A percentile compares a stretch with the other conserved stretches of the same genome.
phyloP scores from a whole-genome alignment of 768 basidiomycete genomes.

The Trametes villosa region DNA sequence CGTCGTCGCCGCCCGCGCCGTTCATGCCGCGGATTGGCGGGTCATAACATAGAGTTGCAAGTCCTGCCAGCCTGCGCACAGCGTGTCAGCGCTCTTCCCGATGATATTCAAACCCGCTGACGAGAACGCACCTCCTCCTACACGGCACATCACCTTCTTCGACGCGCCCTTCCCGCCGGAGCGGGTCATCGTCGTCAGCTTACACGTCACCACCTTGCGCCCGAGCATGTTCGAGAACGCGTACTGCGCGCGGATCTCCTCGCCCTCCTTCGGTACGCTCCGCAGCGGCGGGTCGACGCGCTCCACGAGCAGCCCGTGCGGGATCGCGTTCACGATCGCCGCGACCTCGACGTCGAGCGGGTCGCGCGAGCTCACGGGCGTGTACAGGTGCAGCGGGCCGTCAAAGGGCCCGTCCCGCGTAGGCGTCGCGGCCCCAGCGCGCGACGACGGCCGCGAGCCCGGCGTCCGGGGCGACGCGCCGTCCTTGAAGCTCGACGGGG shows the following conservation, averaged over 20 bases:
- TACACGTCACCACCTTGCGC: conserved; percentile 77
- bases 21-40: conserved; percentile 69
- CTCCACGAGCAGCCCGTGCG: conserved; percentile 78
- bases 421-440: conserved; percentile 68
- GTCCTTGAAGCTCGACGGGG: conserved; percentile 81
- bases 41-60: conserved; percentile 76
- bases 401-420: conserved; percentile 45
- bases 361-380: conserved; percentile 68
- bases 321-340: conserved; percentile 69
- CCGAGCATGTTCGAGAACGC: conserved; percentile 75
- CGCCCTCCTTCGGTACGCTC: conserved; percentile 66
- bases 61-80: conserved; percentile 73
- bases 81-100: conserved; percentile 5
- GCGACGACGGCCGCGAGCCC: conserved; percentile 64
- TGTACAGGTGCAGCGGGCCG: conserved; percentile 62
- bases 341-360: conserved; percentile 86
- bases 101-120: conserved; percentile 5
- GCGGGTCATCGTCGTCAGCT: conserved; percentile 78
- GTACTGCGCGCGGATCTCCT: conserved; percentile 85
- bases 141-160: conserved; percentile 91
- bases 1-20: conserved; percentile 33
- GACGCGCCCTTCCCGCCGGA: conserved; percentile 49
- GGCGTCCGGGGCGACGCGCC: conserved; percentile 55
- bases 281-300: conserved; percentile 80
- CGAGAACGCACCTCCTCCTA: conserved; percentile 69